Evolutionary conservation across 179 eudicot species (phyloP).

Genomic region (Pouteria campechiana): DNA sequence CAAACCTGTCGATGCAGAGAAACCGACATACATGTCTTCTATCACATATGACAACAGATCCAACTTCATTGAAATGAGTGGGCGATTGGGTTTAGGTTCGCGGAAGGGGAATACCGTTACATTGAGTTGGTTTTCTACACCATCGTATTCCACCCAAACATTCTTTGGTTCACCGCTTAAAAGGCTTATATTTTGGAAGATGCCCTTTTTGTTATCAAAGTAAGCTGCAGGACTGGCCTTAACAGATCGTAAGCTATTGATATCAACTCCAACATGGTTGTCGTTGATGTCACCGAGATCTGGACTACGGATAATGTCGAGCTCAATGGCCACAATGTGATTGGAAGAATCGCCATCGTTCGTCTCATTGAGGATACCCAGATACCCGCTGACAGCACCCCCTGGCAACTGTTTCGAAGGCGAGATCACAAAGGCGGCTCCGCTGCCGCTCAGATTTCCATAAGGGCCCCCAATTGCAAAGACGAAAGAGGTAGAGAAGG

Average conservation of each 20-base stretch:
- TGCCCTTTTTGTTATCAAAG: background rate
- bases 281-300: slow-evolving; percentile 8
- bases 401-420: slow-evolving; percentile 1
- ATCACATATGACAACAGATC: slow-evolving; percentile 12
- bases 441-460: slow-evolving; percentile 6
- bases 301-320: slow-evolving; percentile 1
- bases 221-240: slow-evolving; percentile 2
- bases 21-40: slow-evolving; percentile 19
- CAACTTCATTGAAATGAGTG: slow-evolving; percentile 1
- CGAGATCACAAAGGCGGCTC: slow-evolving; percentile 3
- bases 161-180: slow-evolving; percentile 6
- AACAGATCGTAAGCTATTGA: slow-evolving; percentile 5
- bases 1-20: slow-evolving; percentile 15
- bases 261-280: slow-evolving; percentile 8
- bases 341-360: background rate
- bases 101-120: background rate
- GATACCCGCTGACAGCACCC: slow-evolving; percentile 3
- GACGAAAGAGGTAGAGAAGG: slow-evolving; percentile 1
- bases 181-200: background rate
- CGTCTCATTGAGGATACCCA: slow-evolving; percentile 3
- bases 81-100: background rate
- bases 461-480: slow-evolving; percentile 7
- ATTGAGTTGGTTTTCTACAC: background rate
- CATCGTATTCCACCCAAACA: slow-evolving; percentile 7
- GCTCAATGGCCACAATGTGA: background rate